Base-by-base conservation (phyloP, 805 yeast genomes). In the Ogataea parapolymorpha region DNA sequence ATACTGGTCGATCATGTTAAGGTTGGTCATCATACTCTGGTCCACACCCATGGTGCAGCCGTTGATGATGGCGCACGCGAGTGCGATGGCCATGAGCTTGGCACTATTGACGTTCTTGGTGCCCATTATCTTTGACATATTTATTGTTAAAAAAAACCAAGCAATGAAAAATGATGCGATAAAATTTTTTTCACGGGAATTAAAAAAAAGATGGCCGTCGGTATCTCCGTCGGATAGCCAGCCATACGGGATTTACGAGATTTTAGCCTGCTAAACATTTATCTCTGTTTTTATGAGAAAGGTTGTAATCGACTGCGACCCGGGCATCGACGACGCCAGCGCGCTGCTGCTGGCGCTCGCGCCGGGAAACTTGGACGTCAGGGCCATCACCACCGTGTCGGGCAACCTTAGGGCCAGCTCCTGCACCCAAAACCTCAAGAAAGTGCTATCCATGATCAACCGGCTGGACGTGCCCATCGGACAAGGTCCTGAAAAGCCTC, bases 21-120 rank as follows among this genome's bases (percentile, higher is more conserved):
- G 43, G 25, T 55, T 55, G 34, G 47, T 50, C 58, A 53, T 55
- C 57, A 55, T 52, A 14, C 53, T 49, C 28, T 53, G 56, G 38
- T 58, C 61, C 26, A 53, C 52, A 24, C 61, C 59, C 58, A 56
- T 53, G 11, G 61, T 53, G 28, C 54, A 47, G 11, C 56, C 59
- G 32, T 55, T 56, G 32, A 51, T 37, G 18, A 50, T 46, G 26
- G 61, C 58, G 35, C 55, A 49, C 40, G 49, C 37, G 15, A 53
- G 41, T 16, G 58, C 55, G 12, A 46, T 41, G 26, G 54, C 54
- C 53, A 49, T 51, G 20, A 51, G 41, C 39, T 33, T 37, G 11
- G 41, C 31, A 33, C 53, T 48, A 42, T 46, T 50, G 31, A 42
- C 52, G 17, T 11, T 20, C 17, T 23, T 23, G 35, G 15, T 13